phyloP scores from a whole-genome alignment of 371 early-diverging fungal species.

The Batrachochytrium dendrobatidis region DNA sequence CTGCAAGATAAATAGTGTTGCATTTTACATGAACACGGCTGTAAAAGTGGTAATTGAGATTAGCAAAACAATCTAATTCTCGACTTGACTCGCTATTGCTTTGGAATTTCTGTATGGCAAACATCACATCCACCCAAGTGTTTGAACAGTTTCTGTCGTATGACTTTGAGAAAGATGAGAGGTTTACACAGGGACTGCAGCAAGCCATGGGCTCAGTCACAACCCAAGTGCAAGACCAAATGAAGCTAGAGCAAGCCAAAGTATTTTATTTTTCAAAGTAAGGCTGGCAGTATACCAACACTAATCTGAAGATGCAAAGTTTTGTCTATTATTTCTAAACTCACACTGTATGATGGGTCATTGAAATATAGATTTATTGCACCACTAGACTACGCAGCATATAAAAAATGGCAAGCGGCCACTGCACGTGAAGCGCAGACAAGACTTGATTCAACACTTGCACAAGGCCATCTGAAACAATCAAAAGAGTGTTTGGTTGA shows the following conservation, averaged over 20 bases:
- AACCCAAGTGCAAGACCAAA: no score
- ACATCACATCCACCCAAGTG: no score
- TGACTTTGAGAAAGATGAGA: background rate
- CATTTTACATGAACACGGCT: no score
- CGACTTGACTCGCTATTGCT: no score
- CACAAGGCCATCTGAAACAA: no score
- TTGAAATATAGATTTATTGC: background rate
- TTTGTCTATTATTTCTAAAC: background rate
- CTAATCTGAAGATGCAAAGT: background rate
- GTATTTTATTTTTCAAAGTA: background rate
- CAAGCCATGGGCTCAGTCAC: background rate
- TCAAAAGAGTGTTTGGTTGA: no score
- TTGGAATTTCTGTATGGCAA: no score
- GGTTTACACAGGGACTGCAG: background rate
- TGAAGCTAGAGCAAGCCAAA: background rate
- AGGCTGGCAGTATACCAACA: background rate
- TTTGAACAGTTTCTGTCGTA: background rate
- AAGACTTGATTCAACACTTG: background rate
- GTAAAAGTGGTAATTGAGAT: no score
- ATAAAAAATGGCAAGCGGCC: background rate
- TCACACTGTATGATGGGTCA: no score
- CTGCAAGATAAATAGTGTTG: no score
- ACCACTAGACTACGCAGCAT: background rate
- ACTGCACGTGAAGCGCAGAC: background rate
- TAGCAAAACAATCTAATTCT: no score